These are phyloP conservation scores for Magnusiomyces fungicola DNA, from an alignment of 1,139 yeast species.

Conservation along the genomic window DNA sequence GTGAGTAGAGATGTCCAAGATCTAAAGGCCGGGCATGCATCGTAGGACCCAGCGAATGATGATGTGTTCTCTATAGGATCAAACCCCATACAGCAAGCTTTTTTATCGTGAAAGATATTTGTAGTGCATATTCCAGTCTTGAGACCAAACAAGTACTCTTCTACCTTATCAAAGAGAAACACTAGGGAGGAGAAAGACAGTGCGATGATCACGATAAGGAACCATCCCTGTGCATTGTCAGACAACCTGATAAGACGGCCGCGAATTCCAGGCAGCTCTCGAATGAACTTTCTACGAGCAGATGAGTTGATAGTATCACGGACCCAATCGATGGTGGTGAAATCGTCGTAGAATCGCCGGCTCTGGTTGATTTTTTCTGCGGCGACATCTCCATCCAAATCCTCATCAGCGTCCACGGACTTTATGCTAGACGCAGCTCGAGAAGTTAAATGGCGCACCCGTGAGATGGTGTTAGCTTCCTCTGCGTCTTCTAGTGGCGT, in stretches of 20 bases:
- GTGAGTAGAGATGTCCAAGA: conserved; percentile 8
- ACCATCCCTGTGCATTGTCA: conserved; percentile 42
- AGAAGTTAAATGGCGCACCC: no score
- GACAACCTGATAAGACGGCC: conserved; percentile 30
- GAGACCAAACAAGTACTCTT: conserved; percentile 46
- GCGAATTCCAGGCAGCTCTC: conserved; percentile 31
- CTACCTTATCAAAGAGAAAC: conserved; percentile 45
- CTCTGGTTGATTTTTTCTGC: background rate
- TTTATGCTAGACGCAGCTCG: conserved; percentile 56
- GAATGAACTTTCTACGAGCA: conserved; percentile 38
- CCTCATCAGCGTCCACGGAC: conserved; percentile 78
- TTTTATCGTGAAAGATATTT: conserved; percentile 38
- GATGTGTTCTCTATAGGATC: background rate
- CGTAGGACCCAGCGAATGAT: conserved; percentile 9
- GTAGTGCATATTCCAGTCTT: conserved; percentile 49
- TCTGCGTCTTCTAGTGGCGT: no score
- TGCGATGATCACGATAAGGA: conserved; percentile 44
- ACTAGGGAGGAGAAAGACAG: conserved; percentile 47
- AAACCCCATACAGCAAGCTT: conserved; percentile 41
- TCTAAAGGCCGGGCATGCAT: conserved; percentile 1
- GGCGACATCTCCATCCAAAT: conserved; percentile 63
- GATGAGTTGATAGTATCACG: conserved; percentile 46
- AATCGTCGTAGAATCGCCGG: conserved; percentile 44
- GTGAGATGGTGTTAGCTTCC: no score
- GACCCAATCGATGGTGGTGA: conserved; percentile 66